These are phyloP conservation scores for Cladochytrium replicatum DNA, from an alignment of 192 early-diverging fungal species.

Conservation along the genomic window DNA sequence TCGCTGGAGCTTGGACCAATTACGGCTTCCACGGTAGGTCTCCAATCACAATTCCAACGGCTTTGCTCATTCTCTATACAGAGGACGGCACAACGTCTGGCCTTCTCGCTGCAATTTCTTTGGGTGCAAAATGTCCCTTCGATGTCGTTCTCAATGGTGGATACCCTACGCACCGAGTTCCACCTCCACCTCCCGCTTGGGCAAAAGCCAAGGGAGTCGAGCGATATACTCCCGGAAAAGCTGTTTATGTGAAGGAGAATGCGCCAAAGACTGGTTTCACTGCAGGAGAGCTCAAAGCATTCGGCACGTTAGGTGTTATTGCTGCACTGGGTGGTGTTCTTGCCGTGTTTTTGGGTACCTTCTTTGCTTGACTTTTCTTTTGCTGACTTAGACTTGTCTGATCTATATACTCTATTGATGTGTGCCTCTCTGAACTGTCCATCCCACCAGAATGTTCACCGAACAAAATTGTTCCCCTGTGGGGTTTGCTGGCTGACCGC, in stretches of 20 bases:
- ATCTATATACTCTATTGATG: no score
- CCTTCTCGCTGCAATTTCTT: conserved; percentile 33
- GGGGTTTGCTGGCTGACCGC: no score
- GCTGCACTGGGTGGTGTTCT: no score
- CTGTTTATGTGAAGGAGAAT: conserved; percentile 4
- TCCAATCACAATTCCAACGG: background rate
- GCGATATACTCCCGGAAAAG: conserved; percentile 6
- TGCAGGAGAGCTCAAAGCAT: no score
- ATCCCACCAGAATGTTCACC: no score
- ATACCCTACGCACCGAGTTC: conserved; percentile 28
- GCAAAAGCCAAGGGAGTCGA: conserved; percentile 11
- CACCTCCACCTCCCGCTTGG: conserved; percentile 16
- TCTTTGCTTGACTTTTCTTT: no score
- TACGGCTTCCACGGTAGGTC: conserved; percentile 50
- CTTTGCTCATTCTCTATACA: conserved; percentile 1
- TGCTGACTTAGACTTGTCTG: no score
- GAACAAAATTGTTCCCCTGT: no score
- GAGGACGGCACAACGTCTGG: conserved; percentile 53
- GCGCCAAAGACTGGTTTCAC: no score
- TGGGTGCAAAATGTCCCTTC: conserved; percentile 47
- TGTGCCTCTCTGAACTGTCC: no score
- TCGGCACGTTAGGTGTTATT: no score
- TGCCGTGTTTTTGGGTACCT: no score
- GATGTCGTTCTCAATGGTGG: conserved; percentile 37
- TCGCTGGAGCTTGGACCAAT: conserved; percentile 54